Evolutionary conservation across 2,329 filamentous ascomycete genomes (phyloP).

Genomic region (Polytolypa hystricis): DNA sequence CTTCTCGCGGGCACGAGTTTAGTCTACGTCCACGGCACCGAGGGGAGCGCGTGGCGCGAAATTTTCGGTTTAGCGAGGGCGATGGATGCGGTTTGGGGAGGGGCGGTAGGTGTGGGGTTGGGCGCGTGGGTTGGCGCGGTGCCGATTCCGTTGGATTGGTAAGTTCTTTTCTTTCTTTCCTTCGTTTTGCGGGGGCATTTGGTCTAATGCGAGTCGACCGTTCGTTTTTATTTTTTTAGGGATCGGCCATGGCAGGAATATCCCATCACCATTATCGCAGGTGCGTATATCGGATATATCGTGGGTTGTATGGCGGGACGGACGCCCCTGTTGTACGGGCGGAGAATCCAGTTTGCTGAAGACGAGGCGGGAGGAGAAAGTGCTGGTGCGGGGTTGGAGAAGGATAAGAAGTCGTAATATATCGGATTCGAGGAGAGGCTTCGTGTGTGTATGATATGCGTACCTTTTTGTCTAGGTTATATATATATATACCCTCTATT

Average conservation of each 20-base stretch:
- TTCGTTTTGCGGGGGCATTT: not conserved
- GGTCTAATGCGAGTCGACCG: not conserved
- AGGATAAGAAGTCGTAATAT: too few relatives aligned
- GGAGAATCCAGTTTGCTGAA: slow-evolving; percentile 23
- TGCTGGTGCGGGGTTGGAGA: not conserved
- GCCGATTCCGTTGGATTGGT: slow-evolving; percentile 92
- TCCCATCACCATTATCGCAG: slow-evolving; percentile 82
- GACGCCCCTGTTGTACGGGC: slow-evolving; percentile 24
- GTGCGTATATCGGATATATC: slow-evolving; percentile 67
- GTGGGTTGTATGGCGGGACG: slow-evolving; percentile 40
- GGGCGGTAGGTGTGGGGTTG: slow-evolving; percentile 61
- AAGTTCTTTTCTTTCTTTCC: slow-evolving; percentile 15
- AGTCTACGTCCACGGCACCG: slow-evolving; percentile 76
- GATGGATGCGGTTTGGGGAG: slow-evolving; percentile 76
- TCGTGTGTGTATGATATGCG: too few relatives aligned
- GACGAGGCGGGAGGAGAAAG: slow-evolving; percentile 9
- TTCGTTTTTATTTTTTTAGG: slow-evolving; percentile 26
- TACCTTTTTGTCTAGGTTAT: too few relatives aligned
- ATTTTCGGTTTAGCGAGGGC: slow-evolving; percentile 59
- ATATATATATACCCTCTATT: too few relatives aligned
- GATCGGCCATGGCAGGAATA: slow-evolving; percentile 99
- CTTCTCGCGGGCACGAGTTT: slow-evolving; percentile 68
- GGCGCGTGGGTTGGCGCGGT: slow-evolving; percentile 91
- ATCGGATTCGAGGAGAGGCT: too few relatives aligned
- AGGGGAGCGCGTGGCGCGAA: slow-evolving; percentile 57